A percentile compares a stretch with the other conserved stretches of the same genome.
These are phyloP conservation scores for Neurospora sp. DNA, from an alignment of 495 filamentous ascomycete species.

Conservation along the genomic window DNA sequence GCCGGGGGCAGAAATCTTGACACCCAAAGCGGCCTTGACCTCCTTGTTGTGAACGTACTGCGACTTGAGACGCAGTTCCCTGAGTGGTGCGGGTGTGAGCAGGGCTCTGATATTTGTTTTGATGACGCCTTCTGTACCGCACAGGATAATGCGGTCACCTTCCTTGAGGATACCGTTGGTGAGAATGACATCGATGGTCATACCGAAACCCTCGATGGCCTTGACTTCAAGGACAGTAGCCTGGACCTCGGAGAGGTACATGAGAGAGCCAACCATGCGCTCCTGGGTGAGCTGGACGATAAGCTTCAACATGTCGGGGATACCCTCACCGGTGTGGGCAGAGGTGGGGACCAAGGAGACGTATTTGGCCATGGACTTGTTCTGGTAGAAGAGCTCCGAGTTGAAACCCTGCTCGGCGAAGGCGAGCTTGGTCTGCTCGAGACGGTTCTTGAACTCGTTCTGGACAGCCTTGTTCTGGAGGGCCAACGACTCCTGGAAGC, in stretches of 20 bases:
- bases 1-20: slow-evolving; percentile 96
- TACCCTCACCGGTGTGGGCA: slow-evolving; percentile 95
- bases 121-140: slow-evolving; percentile 90
- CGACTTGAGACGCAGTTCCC: slow-evolving; percentile 87
- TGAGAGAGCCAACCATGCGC: slow-evolving; percentile 93
- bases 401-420: slow-evolving; percentile 98
- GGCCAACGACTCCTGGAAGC: slow-evolving; percentile 82
- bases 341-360: slow-evolving; percentile 96
- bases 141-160: slow-evolving; percentile 89
- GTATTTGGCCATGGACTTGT: slow-evolving; percentile 88
- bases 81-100: slow-evolving; percentile 86
- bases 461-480: slow-evolving; percentile 91
- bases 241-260: slow-evolving; percentile 97
- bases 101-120: slow-evolving; percentile 93
- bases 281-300: slow-evolving; percentile 87
- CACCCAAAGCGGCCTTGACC: slow-evolving; percentile 95
- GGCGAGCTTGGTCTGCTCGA: slow-evolving; percentile 84
- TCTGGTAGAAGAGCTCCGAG: slow-evolving; percentile 91
- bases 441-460: slow-evolving; percentile 85
- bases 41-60: slow-evolving; percentile 98
- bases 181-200: slow-evolving; percentile 95
- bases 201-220: slow-evolving; percentile 95
- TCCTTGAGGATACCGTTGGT: slow-evolving; percentile 93
- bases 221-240: slow-evolving; percentile 98
- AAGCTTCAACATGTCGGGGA: slow-evolving; percentile 97